phyloP scores from a whole-genome alignment of 2,329 filamentous ascomycete genomes.

The Trematosphaeria pertusa region DNA sequence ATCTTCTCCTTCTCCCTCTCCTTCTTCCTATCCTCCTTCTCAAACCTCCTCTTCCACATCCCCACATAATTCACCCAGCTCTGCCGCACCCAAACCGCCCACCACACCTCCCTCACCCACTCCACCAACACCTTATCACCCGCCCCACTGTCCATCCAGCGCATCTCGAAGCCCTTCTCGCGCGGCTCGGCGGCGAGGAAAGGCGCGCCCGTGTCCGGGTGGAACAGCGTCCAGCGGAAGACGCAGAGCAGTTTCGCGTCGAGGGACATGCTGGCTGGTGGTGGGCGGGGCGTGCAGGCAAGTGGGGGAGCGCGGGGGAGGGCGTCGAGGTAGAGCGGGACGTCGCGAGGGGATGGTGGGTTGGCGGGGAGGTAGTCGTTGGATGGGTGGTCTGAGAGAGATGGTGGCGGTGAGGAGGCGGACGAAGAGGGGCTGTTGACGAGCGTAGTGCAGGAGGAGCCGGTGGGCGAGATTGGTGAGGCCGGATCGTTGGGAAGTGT shows the following conservation, averaged over 20 bases:
- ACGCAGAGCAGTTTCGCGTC: conserved; percentile 32
- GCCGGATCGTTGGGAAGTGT: conserved; percentile 1
- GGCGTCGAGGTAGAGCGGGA: conserved; percentile 16
- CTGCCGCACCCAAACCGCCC: conserved; percentile 33
- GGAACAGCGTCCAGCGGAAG: conserved; percentile 36
- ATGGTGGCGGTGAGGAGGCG: not conserved
- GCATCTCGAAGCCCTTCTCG: conserved; percentile 29
- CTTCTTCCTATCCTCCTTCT: conserved; percentile 26
- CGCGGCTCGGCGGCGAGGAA: conserved; percentile 22
- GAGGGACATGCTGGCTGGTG: conserved; percentile 26
- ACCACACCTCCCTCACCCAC: conserved; percentile 33
- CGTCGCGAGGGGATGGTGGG: conserved; percentile 1
- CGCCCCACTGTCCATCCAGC: conserved; percentile 25
- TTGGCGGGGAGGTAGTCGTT: not conserved
- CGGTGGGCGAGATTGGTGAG: conserved; percentile 12
- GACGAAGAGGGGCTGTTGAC: not conserved
- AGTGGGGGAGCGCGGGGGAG: conserved; percentile 22
- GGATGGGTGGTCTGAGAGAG: too few relatives aligned
- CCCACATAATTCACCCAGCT: conserved; percentile 26
- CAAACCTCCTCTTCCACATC: conserved; percentile 31
- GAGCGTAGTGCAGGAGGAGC: not conserved
- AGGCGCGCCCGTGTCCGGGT: conserved; percentile 12
- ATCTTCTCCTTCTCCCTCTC: conserved; percentile 5
- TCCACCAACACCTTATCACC: conserved; percentile 18
- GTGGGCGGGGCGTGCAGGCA: conserved; percentile 17